These are phyloP conservation scores for Colletotrichum kahawae DNA, from an alignment of 2,329 filamentous ascomycete genomes.

Conservation along the genomic window DNA sequence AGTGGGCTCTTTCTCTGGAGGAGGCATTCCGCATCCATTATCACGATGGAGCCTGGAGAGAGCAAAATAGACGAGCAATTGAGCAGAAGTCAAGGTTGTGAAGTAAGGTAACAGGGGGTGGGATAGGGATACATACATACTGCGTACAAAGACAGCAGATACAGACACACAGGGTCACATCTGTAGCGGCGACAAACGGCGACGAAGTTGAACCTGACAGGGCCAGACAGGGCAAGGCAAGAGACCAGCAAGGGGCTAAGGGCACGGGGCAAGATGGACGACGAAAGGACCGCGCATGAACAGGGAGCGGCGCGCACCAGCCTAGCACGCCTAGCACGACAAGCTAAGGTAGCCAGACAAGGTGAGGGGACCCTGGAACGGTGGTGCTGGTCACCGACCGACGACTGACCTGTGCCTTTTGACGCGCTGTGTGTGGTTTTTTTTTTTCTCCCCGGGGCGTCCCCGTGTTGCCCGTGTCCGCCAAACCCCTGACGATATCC, in stretches of 20 bases:
- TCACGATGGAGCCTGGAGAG: not conserved
- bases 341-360: not conserved
- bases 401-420: not conserved
- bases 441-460: constrained; percentile 2
- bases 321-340: not conserved
- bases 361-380: not conserved
- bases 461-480: not conserved
- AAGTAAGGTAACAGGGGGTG: not conserved
- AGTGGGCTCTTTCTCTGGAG: not conserved
- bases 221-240: not conserved
- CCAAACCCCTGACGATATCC: not conserved
- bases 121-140: not conserved
- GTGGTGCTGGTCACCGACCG: not conserved
- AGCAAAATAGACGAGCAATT: not conserved
- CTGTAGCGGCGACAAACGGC: not conserved
- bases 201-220: not conserved
- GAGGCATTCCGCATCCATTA: not conserved
- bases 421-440: not conserved
- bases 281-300: not conserved
- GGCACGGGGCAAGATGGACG: not conserved
- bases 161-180: not conserved
- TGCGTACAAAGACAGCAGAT: not conserved
- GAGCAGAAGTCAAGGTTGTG: not conserved
- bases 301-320: not conserved
- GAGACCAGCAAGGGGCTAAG: not conserved